Evolutionary conservation across 805 yeast species (phyloP).

Genomic region (Ogataea salicorniae): DNA sequence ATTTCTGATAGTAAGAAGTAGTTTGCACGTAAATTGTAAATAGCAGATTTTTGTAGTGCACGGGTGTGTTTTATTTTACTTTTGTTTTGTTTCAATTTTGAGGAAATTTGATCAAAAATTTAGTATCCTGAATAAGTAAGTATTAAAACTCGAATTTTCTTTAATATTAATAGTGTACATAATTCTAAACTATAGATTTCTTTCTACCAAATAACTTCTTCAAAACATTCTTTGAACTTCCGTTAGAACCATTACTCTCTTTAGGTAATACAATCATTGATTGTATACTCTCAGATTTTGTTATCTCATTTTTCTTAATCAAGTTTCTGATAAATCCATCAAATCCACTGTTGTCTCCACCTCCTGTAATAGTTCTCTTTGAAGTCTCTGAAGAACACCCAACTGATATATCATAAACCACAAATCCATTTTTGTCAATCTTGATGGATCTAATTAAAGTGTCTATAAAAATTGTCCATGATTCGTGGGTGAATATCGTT

Average conservation of each 20-base stretch:
- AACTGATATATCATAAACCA: conserved; percentile 14
- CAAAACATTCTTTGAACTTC: conserved; percentile 13
- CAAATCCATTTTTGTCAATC: conserved; percentile 10
- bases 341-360: conserved; percentile 4
- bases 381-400: background rate
- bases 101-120: no score
- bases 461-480: conserved; percentile 18
- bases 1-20: no score
- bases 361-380: background rate
- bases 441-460: conserved; percentile 8
- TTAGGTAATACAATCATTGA: conserved; percentile 7
- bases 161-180: background rate
- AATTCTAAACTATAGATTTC: background rate
- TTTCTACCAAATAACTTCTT: conserved; percentile 21
- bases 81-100: no score
- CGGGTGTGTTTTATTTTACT: no score
- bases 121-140: no score
- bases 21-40: no score
- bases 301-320: conserved; percentile 9
- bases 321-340: conserved; percentile 10
- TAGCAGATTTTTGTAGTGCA: no score
- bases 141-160: no score
- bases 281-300: conserved; percentile 15
- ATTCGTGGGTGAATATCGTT: conserved; percentile 15
- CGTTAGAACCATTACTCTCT: conserved; percentile 1